A percentile compares a stretch with the other conserved stretches of the same genome.
phyloP scores from a whole-genome alignment of 768 basidiomycete genomes.

The Sistotremastrum suecicum region DNA sequence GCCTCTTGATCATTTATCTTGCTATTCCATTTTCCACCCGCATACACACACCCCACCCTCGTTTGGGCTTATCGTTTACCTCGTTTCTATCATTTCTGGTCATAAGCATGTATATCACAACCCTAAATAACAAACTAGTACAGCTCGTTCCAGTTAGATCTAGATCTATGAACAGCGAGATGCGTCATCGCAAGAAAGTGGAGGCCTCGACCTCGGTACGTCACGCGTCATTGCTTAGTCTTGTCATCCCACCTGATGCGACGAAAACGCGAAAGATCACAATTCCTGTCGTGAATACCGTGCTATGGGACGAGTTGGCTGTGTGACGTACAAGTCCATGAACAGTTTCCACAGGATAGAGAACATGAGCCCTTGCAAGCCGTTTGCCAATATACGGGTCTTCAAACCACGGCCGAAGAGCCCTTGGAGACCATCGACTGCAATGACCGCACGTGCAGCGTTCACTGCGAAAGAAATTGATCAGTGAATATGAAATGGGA shows the following conservation, averaged over 20 bases:
- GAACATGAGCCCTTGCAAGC: slow-evolving; percentile 86
- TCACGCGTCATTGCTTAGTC: neutral
- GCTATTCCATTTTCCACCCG: too few species aligned
- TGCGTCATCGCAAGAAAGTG: too few species aligned
- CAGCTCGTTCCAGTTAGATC: too few species aligned
- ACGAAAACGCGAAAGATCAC: neutral
- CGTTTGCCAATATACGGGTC: slow-evolving; percentile 82
- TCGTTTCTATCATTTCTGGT: too few species aligned
- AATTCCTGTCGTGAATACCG: neutral
- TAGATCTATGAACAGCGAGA: too few species aligned
- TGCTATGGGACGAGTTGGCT: neutral
- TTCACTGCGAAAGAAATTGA: slow-evolving; percentile 19
- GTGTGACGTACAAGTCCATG: slow-evolving; percentile 59
- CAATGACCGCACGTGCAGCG: slow-evolving; percentile 66
- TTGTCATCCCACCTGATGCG: neutral
- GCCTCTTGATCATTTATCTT: too few species aligned
- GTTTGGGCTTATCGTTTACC: too few species aligned
- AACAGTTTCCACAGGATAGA: slow-evolving; percentile 85
- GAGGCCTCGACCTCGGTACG: neutral
- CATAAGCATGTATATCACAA: too few species aligned
- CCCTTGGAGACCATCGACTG: slow-evolving; percentile 60
- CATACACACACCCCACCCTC: too few species aligned
- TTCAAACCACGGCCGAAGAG: slow-evolving; percentile 83
- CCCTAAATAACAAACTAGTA: too few species aligned
- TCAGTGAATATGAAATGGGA: neutral